phyloP scores from a whole-genome alignment of 768 basidiomycete species.

The Trametes cingulata region DNA sequence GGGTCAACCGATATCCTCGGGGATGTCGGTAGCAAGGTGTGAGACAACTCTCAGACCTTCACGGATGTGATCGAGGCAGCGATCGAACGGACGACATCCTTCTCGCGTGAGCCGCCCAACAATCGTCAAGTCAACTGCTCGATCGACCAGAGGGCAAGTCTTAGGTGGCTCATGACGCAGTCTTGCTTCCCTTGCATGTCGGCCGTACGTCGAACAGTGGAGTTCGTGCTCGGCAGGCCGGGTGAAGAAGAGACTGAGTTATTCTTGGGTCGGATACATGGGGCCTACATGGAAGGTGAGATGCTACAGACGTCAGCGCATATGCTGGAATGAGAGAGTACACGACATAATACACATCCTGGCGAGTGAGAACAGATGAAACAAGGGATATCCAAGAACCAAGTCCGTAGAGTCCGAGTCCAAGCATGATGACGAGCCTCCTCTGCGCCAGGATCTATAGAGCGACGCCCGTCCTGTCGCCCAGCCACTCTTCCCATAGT shows the following conservation, averaged over 20 bases:
- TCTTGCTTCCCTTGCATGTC: not conserved
- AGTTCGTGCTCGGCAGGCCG: not conserved
- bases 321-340: slow-evolving; percentile 7
- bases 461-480: slow-evolving; percentile 15
- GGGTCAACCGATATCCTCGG: not conserved
- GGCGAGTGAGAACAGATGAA: not conserved
- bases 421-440: not conserved
- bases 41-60: not conserved
- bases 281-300: slow-evolving; percentile 1
- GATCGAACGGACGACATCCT: not conserved
- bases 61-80: not conserved
- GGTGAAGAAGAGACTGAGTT: not conserved
- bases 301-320: slow-evolving; percentile 17
- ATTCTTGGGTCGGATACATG: not conserved
- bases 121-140: not conserved
- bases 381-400: not conserved
- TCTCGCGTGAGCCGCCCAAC: not conserved
- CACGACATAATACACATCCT: slow-evolving; percentile 8
- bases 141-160: not conserved
- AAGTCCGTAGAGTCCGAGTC: slow-evolving; percentile 5
- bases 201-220: not conserved
- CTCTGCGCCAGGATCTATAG: not conserved
- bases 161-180: not conserved
- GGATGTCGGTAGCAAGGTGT: not conserved
- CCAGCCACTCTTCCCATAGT: slow-evolving; percentile 32